Percentiles rank a stretch among this genome's conserved stretches.
These are phyloP conservation scores for Capillidium heterosporum DNA, from an alignment of 371 early-diverging fungal genomes.

Conservation along the genomic window DNA sequence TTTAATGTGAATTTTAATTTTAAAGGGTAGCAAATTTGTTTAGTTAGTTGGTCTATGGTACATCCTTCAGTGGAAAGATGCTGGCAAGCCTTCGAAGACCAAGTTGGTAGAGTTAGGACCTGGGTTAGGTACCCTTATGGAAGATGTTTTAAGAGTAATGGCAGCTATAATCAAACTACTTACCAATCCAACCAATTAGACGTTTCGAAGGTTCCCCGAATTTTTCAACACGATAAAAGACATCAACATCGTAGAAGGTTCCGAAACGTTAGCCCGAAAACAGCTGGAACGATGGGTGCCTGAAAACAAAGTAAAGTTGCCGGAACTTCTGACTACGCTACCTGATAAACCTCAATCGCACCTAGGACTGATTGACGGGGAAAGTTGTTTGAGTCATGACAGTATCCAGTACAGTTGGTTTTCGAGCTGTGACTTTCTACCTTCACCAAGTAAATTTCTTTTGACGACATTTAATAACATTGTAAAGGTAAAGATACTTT, in stretches of 20 bases:
- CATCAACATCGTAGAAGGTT: constrained; percentile 59
- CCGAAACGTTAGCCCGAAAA: constrained; percentile 13
- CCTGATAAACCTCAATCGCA: background rate
- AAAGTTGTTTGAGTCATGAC: background rate
- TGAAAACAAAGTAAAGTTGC: background rate
- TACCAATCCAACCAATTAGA: constrained; percentile 9
- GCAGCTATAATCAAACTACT: background rate
- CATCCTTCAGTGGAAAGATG: constrained; percentile 45
- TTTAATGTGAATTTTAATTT: background rate
- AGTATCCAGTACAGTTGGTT: background rate
- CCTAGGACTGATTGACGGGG: background rate
- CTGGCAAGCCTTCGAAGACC: constrained; percentile 32
- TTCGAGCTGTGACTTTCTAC: background rate
- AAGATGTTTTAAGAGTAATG: constrained; percentile 66
- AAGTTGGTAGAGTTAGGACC: constrained; percentile 85
- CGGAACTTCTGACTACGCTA: background rate
- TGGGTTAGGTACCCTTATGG: constrained; percentile 85
- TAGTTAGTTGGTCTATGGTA: constrained; percentile 65
- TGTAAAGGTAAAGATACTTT: background rate
- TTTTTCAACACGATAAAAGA: constrained; percentile 27
- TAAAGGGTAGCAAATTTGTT: constrained; percentile 5
- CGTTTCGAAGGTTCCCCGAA: constrained; percentile 29
- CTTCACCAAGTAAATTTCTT: too few relatives aligned
- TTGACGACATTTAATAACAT: too few relatives aligned
- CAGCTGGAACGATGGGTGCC: background rate